A percentile compares a stretch with the other conserved stretches of the same genome.
Conservation (phyloP, 768 basidiomycete species). For the Lactarius sp. region DNA sequence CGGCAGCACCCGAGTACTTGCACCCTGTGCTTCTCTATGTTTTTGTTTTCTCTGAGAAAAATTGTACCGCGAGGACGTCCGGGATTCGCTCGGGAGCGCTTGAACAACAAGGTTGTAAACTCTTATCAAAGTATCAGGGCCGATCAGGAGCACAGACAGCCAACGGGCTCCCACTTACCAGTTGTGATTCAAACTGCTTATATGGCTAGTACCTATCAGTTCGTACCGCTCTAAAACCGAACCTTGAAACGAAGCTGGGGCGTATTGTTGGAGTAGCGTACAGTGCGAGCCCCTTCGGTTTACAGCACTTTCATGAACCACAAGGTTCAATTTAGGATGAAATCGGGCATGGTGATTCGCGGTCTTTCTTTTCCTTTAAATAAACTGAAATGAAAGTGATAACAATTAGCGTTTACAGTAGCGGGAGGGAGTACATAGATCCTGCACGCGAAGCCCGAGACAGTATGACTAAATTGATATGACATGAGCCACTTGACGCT, state of each 20-base stretch:
- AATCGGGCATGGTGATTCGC: background rate
- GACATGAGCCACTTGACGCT: no score
- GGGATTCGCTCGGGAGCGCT: constrained; percentile 1
- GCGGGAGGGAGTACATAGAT: no score
- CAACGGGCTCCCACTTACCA: constrained; percentile 1
- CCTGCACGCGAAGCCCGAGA: no score
- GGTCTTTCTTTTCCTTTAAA: background rate
- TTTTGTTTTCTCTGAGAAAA: background rate
- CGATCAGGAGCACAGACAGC: background rate
- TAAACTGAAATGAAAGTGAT: background rate
- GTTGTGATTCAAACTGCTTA: background rate
- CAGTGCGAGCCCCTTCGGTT: background rate
- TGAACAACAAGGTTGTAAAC: constrained; percentile 10
- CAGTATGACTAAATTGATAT: no score
- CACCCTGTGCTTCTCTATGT: background rate
- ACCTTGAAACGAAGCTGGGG: background rate
- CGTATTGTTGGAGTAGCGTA: no score
- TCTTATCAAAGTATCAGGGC: constrained; percentile 15
- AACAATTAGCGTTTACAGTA: background rate
- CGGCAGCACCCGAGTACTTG: background rate
- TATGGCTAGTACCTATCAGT: background rate
- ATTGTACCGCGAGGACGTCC: background rate
- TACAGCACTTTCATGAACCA: background rate
- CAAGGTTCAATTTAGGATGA: background rate
- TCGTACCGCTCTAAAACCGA: constrained; percentile 9